A percentile compares a stretch with the other conserved stretches of the same genome.
Evolutionary conservation across 495 filamentous ascomycete genomes (phyloP).

Genomic region (Elasticomyces elasticus): DNA sequence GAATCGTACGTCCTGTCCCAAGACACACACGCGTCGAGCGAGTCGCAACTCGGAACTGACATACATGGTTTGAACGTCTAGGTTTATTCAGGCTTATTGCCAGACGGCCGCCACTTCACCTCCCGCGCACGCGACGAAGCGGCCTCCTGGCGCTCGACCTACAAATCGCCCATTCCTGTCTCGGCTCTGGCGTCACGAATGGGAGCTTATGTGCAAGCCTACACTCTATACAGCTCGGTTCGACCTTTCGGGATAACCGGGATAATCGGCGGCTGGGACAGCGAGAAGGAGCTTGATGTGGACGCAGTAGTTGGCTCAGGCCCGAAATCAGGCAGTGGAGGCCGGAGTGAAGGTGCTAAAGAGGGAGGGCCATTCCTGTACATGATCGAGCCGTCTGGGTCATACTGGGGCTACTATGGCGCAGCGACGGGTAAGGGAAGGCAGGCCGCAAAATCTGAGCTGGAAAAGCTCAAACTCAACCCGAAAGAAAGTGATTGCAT

Average conservation of each 20-base stretch:
- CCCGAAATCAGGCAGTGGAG: slow-evolving; percentile 66
- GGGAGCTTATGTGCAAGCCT: slow-evolving; percentile 91
- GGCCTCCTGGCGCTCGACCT: slow-evolving; percentile 70
- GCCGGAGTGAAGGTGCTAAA: slow-evolving; percentile 62
- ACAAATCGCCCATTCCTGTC: slow-evolving; percentile 84
- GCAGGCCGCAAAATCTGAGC: slow-evolving; percentile 91
- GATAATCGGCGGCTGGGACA: slow-evolving; percentile 90
- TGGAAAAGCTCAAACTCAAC: slow-evolving; percentile 91
- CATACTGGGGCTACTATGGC: slow-evolving; percentile 98
- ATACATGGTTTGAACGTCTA: slow-evolving; percentile 29
- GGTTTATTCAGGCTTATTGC: slow-evolving; percentile 88
- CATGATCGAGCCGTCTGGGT: slow-evolving; percentile 96
- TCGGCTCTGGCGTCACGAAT: slow-evolving; percentile 79
- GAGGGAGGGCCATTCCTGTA: slow-evolving; percentile 85
- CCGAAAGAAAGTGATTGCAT: slow-evolving; percentile 46
- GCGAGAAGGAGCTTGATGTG: slow-evolving; percentile 63
- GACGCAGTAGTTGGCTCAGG: slow-evolving; percentile 81
- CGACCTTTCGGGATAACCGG: slow-evolving; percentile 93
- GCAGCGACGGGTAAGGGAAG: slow-evolving; percentile 93
- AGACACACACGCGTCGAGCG: too few relatives aligned
- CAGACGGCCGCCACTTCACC: slow-evolving; percentile 91
- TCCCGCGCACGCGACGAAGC: slow-evolving; percentile 91
- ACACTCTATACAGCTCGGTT: slow-evolving; percentile 92
- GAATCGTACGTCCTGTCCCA: slow-evolving; percentile 59
- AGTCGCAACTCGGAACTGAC: too few relatives aligned